Conservation (phyloP, 176 grass and related monocot genomes). For the Zoysia japonica region DNA sequence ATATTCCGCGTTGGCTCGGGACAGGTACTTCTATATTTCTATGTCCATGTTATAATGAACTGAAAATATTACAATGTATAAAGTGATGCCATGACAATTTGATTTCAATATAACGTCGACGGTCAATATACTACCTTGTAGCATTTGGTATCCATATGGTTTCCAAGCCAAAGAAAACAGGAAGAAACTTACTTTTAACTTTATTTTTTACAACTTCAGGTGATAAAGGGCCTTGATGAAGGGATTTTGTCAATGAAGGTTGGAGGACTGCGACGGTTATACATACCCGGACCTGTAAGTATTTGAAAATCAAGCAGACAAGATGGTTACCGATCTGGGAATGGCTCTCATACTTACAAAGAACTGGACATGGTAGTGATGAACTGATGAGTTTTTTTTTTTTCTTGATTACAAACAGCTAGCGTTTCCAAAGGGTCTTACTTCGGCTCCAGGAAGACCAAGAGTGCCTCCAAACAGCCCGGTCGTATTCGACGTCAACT, state of each 20-base stretch:
- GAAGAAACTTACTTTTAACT: not conserved
- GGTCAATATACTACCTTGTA: not conserved
- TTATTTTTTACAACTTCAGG: conserved; percentile 38
- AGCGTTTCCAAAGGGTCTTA: conserved; percentile 87
- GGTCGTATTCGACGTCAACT: conserved; percentile 77
- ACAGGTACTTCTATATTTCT: conserved; percentile 55
- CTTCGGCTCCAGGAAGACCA: conserved; percentile 85
- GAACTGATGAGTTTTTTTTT: not conserved
- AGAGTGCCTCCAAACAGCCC: conserved; percentile 89
- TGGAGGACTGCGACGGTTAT: conserved; percentile 84
- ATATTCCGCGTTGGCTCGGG: conserved; percentile 89
- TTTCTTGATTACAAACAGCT: conserved; percentile 52
- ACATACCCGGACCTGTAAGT: conserved; percentile 88
- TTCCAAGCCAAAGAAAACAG: not conserved
- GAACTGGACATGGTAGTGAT: conserved; percentile 27
- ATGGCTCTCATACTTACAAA: not conserved
- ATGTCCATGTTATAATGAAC: not conserved
- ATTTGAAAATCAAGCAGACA: not conserved
- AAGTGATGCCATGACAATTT: not conserved
- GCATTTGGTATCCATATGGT: not conserved
- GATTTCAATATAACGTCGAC: not conserved
- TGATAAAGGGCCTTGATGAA: conserved; percentile 93
- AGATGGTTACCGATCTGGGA: not conserved
- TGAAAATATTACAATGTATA: not conserved
- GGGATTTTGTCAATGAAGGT: conserved; percentile 90